Evolutionary conservation across 2,329 filamentous ascomycete species (phyloP), one percentile per base, ranked within the genome.

Genomic region (Ambrosiella cleistominuta): DNA sequence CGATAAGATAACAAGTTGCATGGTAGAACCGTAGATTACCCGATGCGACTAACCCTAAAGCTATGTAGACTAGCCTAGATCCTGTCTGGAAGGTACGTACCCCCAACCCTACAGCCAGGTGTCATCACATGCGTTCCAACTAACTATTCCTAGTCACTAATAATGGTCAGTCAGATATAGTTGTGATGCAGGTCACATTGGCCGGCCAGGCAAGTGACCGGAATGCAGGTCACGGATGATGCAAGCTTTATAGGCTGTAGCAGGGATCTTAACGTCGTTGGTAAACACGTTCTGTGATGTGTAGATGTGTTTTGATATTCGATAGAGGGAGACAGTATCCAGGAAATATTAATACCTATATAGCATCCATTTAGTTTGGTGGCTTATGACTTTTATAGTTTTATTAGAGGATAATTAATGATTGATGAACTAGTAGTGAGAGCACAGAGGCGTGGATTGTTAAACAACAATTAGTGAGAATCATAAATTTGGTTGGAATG

Each of bases 1-100:
- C 36, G 61, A 63, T 63, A 63, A 63, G 60, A 62, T 62, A 62
- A 60, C 40, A 37, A 17, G 47, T 36, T 9, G 47, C 9, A 27
- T 7, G 17, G 9, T 51, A 3, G 9, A 8, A 7, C 47, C 47
- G 47, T 13, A 7, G 19, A 35, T 35, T 51, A 51, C 9, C 47
- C 47, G 47, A 7, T 38, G 39, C 37, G 12, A 49, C 38, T 27
- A 50, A 51, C 55, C 55, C 44, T 55, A 42, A n/a, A 47, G 27
- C 27, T 27, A 27, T 27, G 27, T 27, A 27, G 27, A 27, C 27
- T 27, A 27, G 27, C 4, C n/a, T n/a, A 47, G 2, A 47, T 3
- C 13, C 40, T 8, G 6, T 42, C 11, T 42, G 4, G 27, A 27
- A 5, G 27, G 27, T 27, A 27, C 27, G 27, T 27, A 27, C 27